A percentile compares a stretch with the other conserved stretches of the same genome.
phyloP scores from a whole-genome alignment of 2,329 filamentous ascomycete genomes.

The Zasmidium citrigriseum region DNA sequence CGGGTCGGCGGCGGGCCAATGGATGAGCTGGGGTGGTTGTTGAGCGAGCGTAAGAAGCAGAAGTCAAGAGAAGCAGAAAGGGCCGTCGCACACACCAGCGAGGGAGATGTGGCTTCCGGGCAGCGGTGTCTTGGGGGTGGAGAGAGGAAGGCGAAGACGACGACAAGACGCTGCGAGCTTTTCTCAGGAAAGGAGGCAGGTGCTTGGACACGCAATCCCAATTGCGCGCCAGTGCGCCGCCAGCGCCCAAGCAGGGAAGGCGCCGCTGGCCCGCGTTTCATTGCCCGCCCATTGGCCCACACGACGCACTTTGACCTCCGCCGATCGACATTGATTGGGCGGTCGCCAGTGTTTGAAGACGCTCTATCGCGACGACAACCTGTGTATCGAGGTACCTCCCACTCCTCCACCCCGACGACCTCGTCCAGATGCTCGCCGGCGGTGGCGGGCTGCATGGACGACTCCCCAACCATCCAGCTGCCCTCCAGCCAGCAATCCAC shows the following conservation, averaged over 20 bases:
- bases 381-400: too few species aligned
- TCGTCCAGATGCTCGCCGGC: not conserved
- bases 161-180: conserved; percentile 4
- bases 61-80: conserved; percentile 4
- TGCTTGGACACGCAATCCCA: conserved; percentile 10
- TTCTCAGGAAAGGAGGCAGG: conserved; percentile 12
- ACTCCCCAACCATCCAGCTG: not conserved
- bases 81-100: conserved; percentile 3
- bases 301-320: too few species aligned
- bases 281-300: not conserved
- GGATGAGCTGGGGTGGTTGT: conserved; percentile 1
- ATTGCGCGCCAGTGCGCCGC: conserved; percentile 3
- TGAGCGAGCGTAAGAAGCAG: conserved; percentile 16
- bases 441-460: conserved; percentile 14
- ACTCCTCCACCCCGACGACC: conserved; percentile 3
- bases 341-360: too few species aligned
- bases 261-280: conserved; percentile 7
- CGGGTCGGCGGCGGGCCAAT: conserved; percentile 2
- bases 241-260: conserved; percentile 2
- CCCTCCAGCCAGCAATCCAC: not conserved
- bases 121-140: not conserved
- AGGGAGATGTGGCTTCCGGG: conserved; percentile 13
- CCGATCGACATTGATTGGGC: too few species aligned
- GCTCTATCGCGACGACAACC: too few species aligned
- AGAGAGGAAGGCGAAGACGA: conserved; percentile 5